A percentile compares a stretch with the other conserved stretches of the same genome.
Evolutionary conservation across 2,329 filamentous ascomycete species (phyloP).

Genomic region (Aureobasidium sp.): DNA sequence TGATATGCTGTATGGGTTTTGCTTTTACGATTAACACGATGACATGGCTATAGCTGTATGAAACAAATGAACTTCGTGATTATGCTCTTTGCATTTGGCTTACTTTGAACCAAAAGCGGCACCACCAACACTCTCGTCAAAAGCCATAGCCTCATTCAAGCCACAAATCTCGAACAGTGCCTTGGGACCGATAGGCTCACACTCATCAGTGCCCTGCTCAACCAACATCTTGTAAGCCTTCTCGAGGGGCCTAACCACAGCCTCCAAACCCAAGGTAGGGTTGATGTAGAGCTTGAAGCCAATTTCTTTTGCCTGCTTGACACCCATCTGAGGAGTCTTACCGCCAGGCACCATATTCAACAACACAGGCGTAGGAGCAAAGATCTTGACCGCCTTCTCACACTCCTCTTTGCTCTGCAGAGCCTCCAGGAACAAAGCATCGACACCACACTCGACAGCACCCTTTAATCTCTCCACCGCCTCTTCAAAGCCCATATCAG

Average conservation of each 20-base stretch:
- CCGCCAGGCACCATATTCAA: slow-evolving; percentile 52
- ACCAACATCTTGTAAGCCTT: slow-evolving; percentile 21
- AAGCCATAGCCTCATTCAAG: slow-evolving; percentile 41
- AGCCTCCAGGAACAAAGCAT: slow-evolving; percentile 54
- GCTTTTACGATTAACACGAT: neutral
- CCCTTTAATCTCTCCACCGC: slow-evolving; percentile 42
- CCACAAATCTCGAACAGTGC: slow-evolving; percentile 47
- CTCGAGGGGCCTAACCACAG: slow-evolving; percentile 28
- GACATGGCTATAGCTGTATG: neutral
- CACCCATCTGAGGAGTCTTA: slow-evolving; percentile 45
- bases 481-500: slow-evolving; percentile 49
- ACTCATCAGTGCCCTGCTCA: slow-evolving; percentile 33
- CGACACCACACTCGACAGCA: slow-evolving; percentile 46
- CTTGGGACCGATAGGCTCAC: slow-evolving; percentile 33
- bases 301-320: slow-evolving; percentile 44
- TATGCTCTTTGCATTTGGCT: neutral
- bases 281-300: slow-evolving; percentile 54
- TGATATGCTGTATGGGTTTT: neutral
- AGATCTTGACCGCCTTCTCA: slow-evolving; percentile 35
- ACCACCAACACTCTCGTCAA: slow-evolving; percentile 41
- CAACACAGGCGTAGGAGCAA: slow-evolving; percentile 42
- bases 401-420: slow-evolving; percentile 45
- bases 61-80: neutral
- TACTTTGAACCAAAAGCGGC: slow-evolving; percentile 18
- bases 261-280: slow-evolving; percentile 42